Evolutionary conservation across 352 stramenopile species (phyloP), one percentile per base, ranked within the genome.

Genomic region (Plasmopara viticola): DNA sequence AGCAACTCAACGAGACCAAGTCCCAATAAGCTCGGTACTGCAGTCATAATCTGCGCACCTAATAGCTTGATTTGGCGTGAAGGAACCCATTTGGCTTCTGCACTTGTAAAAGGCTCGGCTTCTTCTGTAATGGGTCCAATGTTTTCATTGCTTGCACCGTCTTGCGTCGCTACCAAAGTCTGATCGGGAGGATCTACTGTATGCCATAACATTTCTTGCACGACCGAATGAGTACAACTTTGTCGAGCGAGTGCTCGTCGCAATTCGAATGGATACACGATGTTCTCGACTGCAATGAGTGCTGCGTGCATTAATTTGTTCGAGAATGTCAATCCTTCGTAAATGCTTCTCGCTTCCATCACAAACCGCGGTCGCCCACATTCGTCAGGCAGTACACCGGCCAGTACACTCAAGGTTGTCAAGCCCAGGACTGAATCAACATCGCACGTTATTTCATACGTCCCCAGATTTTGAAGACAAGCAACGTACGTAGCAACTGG

Each of bases 181-280:
- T 35, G 31, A 25, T 60, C 50, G 6, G 56, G 38, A 2, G 60
- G 66, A 10, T 60, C 62, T 7, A 82, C 57, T 0, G 65, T 61
- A 9, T 72, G 45, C 28, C 64, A 48, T 2, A 86, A 44, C 9
- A 77, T 64, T 37, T 75, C 53, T 48, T 82, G 60, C 10, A 85
- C 60, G 2, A 70, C 55, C 2, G 61, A 42, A 18, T 65, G 56
- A 40, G 56, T 31, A 30, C 57, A 34, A 17, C 41, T 51, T 8
- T 57, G 53, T 33, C 66, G 66, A 10, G 46, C 41, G 20, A 78
- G 62, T 14, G 64, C 48, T 30, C 78, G 64, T 20, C 59, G 75
- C 15, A 88, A 48, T 38, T 88, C 73, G 48, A 83, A 86, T 14
- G 82, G 64, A 38, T 81, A 81, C 20, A 85, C 75, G 9, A 78